Evolutionary conservation across 495 filamentous ascomycete genomes (phyloP).

Genomic region (Podospora conica): DNA sequence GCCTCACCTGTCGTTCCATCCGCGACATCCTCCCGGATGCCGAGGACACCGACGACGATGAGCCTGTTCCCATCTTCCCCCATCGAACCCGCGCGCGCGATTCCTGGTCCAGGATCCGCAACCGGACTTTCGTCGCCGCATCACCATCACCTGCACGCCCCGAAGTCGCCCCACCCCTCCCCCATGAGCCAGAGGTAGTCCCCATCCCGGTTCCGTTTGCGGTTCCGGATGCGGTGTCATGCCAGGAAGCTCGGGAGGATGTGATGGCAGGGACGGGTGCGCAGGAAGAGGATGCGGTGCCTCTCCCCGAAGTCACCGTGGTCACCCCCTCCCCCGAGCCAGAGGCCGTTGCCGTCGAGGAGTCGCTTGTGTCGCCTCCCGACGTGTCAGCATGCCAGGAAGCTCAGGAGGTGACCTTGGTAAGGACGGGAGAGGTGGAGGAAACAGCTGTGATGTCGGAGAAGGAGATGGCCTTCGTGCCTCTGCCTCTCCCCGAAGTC

Average conservation of each 20-base stretch:
- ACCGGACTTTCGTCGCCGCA: neutral
- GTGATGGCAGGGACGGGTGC: neutral
- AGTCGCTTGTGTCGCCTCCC: neutral
- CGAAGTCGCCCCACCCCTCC: neutral
- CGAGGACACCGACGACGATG: neutral
- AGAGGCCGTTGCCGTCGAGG: neutral
- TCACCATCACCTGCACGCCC: neutral
- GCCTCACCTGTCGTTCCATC: too few species aligned
- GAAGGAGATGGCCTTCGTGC: too few species aligned
- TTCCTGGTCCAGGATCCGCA: too few species aligned
- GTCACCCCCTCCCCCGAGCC: neutral
- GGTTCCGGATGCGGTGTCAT: neutral
- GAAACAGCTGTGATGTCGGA: too few species aligned
- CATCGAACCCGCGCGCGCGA: too few species aligned
- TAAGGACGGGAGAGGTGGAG: neutral
- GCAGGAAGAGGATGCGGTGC: neutral
- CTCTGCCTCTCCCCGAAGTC: too few species aligned
- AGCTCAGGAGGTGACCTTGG: neutral
- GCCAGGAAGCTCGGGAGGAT: neutral
- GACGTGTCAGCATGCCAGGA: neutral
- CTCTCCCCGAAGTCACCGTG: neutral
- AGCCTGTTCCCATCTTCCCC: too few species aligned
- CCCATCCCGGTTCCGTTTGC: neutral
- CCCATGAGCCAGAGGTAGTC: neutral
- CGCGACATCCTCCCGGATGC: neutral